phyloP scores from a whole-genome alignment of 106 monocot species.

The Dendrobium huoshanense region DNA sequence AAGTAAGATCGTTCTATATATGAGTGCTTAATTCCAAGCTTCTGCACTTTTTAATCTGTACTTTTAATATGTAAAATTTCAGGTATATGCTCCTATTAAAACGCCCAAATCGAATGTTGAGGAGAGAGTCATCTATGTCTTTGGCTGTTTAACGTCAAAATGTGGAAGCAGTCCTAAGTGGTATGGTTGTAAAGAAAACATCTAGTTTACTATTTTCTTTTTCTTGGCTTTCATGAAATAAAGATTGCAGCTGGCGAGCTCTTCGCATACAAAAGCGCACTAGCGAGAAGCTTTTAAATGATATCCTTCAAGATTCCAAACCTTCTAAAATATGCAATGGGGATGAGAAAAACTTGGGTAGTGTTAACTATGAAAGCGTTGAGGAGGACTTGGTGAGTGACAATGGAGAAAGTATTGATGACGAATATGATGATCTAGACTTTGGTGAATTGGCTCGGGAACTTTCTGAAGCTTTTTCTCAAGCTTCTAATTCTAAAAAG shows the following conservation, averaged over 20 bases:
- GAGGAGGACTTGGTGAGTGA: not conserved
- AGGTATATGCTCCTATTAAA: slow-evolving; percentile 76
- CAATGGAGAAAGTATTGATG: slow-evolving; percentile 19
- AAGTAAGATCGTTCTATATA: not conserved
- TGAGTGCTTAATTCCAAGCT: not conserved
- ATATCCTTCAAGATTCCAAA: not conserved
- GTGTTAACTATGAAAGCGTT: not conserved
- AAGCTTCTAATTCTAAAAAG: slow-evolving; percentile 41
- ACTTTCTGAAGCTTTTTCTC: slow-evolving; percentile 40
- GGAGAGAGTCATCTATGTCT: slow-evolving; percentile 60
- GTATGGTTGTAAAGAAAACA: slow-evolving; percentile 17
- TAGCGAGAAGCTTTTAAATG: not conserved
- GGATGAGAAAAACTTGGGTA: not conserved
- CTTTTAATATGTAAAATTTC: slow-evolving; percentile 3
- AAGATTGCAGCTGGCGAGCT: slow-evolving; percentile 55
- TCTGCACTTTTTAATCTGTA: not conserved
- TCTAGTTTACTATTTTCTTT: slow-evolving; percentile 1
- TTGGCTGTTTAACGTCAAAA: slow-evolving; percentile 43
- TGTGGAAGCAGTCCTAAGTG: slow-evolving; percentile 44
- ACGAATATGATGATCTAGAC: slow-evolving; percentile 39
- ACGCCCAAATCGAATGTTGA: slow-evolving; percentile 28
- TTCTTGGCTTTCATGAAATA: not conserved
- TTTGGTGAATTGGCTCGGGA: slow-evolving; percentile 45
- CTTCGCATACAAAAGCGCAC: slow-evolving; percentile 57
- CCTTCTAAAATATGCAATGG: not conserved